phyloP scores from a whole-genome alignment of 768 basidiomycete species.

The Arthromyces matolae region DNA sequence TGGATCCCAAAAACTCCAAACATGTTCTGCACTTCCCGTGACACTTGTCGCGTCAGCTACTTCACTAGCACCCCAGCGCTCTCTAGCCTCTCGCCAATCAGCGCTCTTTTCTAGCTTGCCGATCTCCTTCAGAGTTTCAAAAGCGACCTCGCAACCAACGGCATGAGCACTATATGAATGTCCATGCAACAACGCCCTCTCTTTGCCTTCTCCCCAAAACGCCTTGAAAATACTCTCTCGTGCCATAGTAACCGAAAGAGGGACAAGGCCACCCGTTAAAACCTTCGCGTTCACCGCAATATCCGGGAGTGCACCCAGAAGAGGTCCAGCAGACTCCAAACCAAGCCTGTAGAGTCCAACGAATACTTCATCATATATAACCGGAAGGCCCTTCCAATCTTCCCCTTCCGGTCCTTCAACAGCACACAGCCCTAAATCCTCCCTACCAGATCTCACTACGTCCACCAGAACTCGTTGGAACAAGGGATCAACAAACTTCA shows the following conservation, averaged over 20 bases:
- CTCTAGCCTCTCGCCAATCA: conserved; percentile 57
- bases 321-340: conserved; percentile 53
- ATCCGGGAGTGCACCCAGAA: conserved; percentile 78
- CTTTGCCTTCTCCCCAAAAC: conserved; percentile 72
- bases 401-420: background rate
- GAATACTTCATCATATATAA: conserved; percentile 97
- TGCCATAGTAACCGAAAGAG: conserved; percentile 82
- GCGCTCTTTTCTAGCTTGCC: conserved; percentile 46
- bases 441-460: conserved; percentile 48
- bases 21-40: conserved; percentile 14
- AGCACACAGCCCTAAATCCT: conserved; percentile 6
- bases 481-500: conserved; percentile 96
- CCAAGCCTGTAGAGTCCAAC: conserved; percentile 89
- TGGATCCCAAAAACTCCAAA: conserved; percentile 91
- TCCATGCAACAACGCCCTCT: conserved; percentile 87
- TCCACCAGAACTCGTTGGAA: conserved; percentile 90
- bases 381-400: conserved; percentile 70
- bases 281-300: conserved; percentile 92
- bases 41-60: conserved; percentile 30
- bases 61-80: conserved; percentile 61
- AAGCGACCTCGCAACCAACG: conserved; percentile 89
- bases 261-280: conserved; percentile 88
- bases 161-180: conserved; percentile 96
- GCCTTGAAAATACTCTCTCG: conserved; percentile 75
- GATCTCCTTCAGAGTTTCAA: conserved; percentile 67